Evolutionary conservation across 2,329 filamentous ascomycete species (phyloP), one percentile per base, ranked within the genome.

Genomic region (Dactylellina parvicollis): DNA sequence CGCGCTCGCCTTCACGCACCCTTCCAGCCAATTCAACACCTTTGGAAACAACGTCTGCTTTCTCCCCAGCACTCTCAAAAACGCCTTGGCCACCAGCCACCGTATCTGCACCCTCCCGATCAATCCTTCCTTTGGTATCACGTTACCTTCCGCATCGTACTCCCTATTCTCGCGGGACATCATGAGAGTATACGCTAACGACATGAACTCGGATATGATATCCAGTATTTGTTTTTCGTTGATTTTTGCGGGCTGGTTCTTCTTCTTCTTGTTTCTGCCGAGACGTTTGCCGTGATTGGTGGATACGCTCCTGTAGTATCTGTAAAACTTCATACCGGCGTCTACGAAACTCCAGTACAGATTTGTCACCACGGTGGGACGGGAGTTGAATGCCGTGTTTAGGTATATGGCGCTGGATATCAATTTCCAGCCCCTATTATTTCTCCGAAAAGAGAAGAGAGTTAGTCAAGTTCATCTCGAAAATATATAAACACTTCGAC

Each of bases 381-480:
- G 79, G 2, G 88, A 86, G 81, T 98, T 98, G 82, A 94, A 89
- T 2, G 84, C 81, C 3, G 90, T 91, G 80, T 96, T 92, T 77
- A 91, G 89, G 79, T 92, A 90, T 88, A 96, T 93, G 54, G 87
- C 83, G 77, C 95, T 90, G 56, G 92, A 89, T 79, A 96, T 92
- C 57, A 95, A 88, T 80, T 92, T 93, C 83, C 98, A 92, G 2
- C 88, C 82, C 77, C 75, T 76, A 20, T 28, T 26, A 1, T n/a
- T n/a, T n/a, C n/a, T n/a, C 4, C 14, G 14, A 8, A n/a, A 24
- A 38, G 20, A 4, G 16, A 26, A 38, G 20, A 36, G 18, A 20
- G 30, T 64, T 49, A 67, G 65, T 14, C 10, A 38, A 20, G n/a
- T n/a, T n/a, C n/a, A n/a, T n/a, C n/a, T n/a, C n/a, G n/a, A n/a